Evolutionary conservation across 768 basidiomycete genomes (phyloP), one percentile per base, ranked within the genome.

Genomic region (Boletus reticuloceps): DNA sequence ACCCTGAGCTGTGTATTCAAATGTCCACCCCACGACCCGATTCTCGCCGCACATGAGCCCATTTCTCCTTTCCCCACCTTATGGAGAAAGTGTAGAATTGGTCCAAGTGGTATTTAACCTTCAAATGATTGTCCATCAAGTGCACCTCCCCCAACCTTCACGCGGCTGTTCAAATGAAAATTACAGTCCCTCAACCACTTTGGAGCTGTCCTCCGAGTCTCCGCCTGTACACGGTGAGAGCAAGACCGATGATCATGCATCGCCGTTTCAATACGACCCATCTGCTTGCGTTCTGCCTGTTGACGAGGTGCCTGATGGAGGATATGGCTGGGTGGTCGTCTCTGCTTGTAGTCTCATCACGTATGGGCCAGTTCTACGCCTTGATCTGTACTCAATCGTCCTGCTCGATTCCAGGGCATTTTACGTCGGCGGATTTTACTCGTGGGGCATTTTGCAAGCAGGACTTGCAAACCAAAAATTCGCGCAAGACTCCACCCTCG

Each of bases 311-410:
- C 70, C 69, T 8, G 70, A 72, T 22, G 67, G 70, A 5, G 68
- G 67, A n/a, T 70, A 71, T 34, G 70, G 67, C 20, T 74, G 70
- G 68, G 64, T 67, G 3, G 61, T 72, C 14, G 64, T 72, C 38
- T 64, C 64, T 14, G 64, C 60, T 3, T 74, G 69, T 50, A 58
- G 64, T 51, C 49, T 66, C 51, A 61, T 64, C 57, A 51, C 59
- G 72, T 71, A 54, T 31, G 66, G 29, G 39, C 32, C 43, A 11
- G 36, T 45, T 47, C 46, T 34, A 27, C 14, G 5, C 14, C 3
- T 22, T 25, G n/a, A 32, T 19, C 13, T 10, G 20, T 36, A n/a
- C 54, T 50, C 17, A 47, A 31, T 13, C 13, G 38, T 20, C 43
- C 31, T 46, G 20, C 31, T 40, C 32, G 29, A 31, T n/a, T 46